Evolutionary conservation across 2,329 filamentous ascomycete genomes (phyloP).

Genomic region (Coniochaeta prunicola): DNA sequence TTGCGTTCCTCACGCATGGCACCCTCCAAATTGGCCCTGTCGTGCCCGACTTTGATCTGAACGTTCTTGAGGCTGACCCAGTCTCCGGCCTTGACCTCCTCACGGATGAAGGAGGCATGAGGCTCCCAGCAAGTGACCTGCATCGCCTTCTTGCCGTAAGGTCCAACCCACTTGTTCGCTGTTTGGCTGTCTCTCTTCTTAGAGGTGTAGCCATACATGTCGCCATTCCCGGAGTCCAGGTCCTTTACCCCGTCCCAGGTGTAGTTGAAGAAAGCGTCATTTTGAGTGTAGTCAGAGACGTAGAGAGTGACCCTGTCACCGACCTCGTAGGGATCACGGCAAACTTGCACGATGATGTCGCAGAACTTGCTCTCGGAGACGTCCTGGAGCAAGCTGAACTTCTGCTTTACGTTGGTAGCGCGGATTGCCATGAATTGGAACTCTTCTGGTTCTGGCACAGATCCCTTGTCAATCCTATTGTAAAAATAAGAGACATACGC

Average conservation of each 20-base stretch:
- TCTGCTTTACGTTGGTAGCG: constrained; percentile 41
- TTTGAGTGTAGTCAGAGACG: constrained; percentile 76
- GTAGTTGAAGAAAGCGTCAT: constrained; percentile 54
- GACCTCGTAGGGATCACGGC: constrained; percentile 39
- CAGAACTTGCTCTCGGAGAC: constrained; percentile 49
- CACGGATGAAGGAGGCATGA: constrained; percentile 53
- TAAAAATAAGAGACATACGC: constrained; percentile 42
- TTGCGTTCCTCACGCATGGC: constrained; percentile 55
- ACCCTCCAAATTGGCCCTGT: constrained; percentile 59
- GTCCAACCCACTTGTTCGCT: constrained; percentile 57
- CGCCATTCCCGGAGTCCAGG: constrained; percentile 16
- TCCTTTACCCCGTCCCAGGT: constrained; percentile 21
- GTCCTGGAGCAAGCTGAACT: constrained; percentile 60
- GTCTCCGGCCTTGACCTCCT: constrained; percentile 47
- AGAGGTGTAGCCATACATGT: constrained; percentile 39
- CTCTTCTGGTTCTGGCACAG: constrained; percentile 32
- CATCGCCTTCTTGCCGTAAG: constrained; percentile 64
- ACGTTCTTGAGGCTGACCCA: constrained; percentile 67
- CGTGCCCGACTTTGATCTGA: constrained; percentile 53
- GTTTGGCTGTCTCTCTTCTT: constrained; percentile 42
- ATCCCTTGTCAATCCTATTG: constrained; percentile 32
- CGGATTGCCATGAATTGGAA: constrained; percentile 31
- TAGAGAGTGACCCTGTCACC: constrained; percentile 54
- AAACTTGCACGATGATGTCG: constrained; percentile 66
- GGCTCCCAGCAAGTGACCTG: constrained; percentile 64